A percentile compares a stretch with the other conserved stretches of the same genome.
Conservation (phyloP, 768 basidiomycete species). For the Mycena epipterygia region DNA sequence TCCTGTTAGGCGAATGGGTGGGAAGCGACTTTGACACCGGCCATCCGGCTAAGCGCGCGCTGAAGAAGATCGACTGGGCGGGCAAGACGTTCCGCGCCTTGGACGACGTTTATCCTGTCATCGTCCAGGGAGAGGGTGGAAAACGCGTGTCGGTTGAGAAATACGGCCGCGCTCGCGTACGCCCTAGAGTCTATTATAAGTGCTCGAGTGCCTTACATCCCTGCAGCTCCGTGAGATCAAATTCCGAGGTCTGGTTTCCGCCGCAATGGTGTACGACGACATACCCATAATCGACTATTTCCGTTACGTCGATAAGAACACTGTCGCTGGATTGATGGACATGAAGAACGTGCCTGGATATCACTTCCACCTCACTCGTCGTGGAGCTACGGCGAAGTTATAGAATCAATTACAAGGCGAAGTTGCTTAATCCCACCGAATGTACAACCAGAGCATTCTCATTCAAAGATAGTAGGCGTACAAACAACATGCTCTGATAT, state of each 20-base stretch:
- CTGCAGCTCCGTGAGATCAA: conserved; percentile 16
- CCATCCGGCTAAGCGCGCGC: neutral
- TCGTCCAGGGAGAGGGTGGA: conserved; percentile 7
- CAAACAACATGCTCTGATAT: conserved; percentile 12
- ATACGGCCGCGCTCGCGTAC: conserved; percentile 7
- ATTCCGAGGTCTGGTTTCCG: conserved; percentile 11
- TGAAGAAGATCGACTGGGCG: conserved; percentile 14
- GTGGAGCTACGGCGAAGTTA: neutral
- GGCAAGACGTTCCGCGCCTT: conserved; percentile 13
- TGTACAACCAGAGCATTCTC: conserved; percentile 14
- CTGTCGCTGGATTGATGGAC: conserved; percentile 23
- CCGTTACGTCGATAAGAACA: conserved; percentile 21
- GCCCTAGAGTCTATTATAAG: neutral
- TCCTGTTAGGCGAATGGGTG: conserved; percentile 18
- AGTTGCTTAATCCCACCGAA: neutral
- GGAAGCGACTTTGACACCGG: conserved; percentile 18
- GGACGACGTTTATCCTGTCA: conserved; percentile 17
- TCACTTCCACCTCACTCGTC: conserved; percentile 15
- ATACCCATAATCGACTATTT: conserved; percentile 24
- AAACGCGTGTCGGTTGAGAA: neutral
- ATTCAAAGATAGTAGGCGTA: neutral
- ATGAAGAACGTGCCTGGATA: neutral
- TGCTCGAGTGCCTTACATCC: too few species aligned
- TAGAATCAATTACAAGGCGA: neutral
- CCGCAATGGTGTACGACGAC: conserved; percentile 23